phyloP scores from a whole-genome alignment of 148 eudicot genomes.

The Salicornia ramosissima region DNA sequence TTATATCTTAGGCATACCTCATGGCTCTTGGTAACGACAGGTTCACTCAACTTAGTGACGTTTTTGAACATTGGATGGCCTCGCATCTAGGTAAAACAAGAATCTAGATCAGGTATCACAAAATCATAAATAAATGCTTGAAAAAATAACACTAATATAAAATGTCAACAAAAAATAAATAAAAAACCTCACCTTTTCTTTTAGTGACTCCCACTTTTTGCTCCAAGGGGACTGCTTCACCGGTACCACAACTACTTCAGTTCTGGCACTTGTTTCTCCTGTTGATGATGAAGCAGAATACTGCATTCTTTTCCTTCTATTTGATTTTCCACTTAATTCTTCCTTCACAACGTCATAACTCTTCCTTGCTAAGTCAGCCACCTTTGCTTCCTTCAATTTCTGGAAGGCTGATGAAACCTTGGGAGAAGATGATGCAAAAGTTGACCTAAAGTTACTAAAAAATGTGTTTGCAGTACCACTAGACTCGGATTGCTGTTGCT shows the following conservation, averaged over 20 bases:
- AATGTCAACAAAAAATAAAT: background rate
- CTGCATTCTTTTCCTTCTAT: constrained; percentile 56
- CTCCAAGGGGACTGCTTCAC: constrained; percentile 64
- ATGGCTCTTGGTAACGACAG: constrained; percentile 73
- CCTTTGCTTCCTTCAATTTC: constrained; percentile 75
- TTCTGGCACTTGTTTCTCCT: constrained; percentile 66
- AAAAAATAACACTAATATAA: background rate
- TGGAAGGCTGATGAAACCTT: constrained; percentile 65
- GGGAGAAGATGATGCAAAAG: constrained; percentile 57
- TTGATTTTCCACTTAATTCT: constrained; percentile 71
- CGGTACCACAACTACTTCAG: constrained; percentile 71
- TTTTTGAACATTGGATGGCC: constrained; percentile 77
- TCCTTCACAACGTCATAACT: constrained; percentile 77
- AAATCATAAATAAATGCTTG: background rate
- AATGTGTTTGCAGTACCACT: constrained; percentile 45
- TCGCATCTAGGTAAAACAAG: constrained; percentile 47
- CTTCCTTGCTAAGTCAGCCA: constrained; percentile 72
- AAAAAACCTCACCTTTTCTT: constrained; percentile 50
- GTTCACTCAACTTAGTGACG: constrained; percentile 64
- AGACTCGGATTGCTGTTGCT: constrained; percentile 51
- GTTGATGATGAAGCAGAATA: constrained; percentile 47
- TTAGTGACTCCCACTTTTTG: constrained; percentile 76
- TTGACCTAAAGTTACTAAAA: constrained; percentile 56
- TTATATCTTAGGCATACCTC: constrained; percentile 52
- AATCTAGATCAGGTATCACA: background rate